A percentile compares a stretch with the other conserved stretches of the same genome.
These are phyloP conservation scores for Colletotrichum orbiculare DNA, from an alignment of 2,329 filamentous ascomycete genomes.

Conservation along the genomic window DNA sequence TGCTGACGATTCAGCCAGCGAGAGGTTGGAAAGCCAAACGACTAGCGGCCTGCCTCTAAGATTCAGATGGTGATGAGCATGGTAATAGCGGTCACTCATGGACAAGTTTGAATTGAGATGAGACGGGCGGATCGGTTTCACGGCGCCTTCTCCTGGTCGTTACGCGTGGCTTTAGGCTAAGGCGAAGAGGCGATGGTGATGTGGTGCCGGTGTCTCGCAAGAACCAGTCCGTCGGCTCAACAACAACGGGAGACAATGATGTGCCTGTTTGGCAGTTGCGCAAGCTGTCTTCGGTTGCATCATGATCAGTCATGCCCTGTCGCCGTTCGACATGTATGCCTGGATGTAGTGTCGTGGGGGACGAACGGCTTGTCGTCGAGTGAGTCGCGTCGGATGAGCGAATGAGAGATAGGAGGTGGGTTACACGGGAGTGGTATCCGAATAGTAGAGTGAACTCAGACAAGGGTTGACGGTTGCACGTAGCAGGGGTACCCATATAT, in stretches of 20 bases:
- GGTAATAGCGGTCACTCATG: too few relatives aligned
- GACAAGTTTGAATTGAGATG: constrained; percentile 10
- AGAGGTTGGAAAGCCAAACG: too few relatives aligned
- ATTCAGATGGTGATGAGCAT: too few relatives aligned
- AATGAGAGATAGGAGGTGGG: neutral
- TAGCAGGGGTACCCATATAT: neutral
- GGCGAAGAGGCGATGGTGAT: neutral
- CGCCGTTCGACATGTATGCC: constrained; percentile 19
- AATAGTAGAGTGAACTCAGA: neutral
- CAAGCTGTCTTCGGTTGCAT: constrained; percentile 28
- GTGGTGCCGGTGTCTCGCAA: constrained; percentile 26
- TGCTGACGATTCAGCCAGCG: too few relatives aligned
- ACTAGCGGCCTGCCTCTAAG: too few relatives aligned
- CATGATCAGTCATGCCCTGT: constrained; percentile 16
- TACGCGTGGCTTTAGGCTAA: constrained; percentile 33
- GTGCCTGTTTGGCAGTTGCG: constrained; percentile 22
- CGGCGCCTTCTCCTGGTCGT: constrained; percentile 30
- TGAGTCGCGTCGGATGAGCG: neutral
- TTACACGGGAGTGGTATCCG: neutral
- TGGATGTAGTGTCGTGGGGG: constrained; percentile 1
- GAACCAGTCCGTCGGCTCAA: constrained; percentile 23
- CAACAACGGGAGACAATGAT: constrained; percentile 23
- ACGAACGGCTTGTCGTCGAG: neutral
- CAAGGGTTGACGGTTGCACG: neutral
- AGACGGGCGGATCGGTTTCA: constrained; percentile 6